These are phyloP conservation scores for Trichoderma oligosporum DNA, from an alignment of 2,329 filamentous ascomycete genomes.

Conservation along the genomic window DNA sequence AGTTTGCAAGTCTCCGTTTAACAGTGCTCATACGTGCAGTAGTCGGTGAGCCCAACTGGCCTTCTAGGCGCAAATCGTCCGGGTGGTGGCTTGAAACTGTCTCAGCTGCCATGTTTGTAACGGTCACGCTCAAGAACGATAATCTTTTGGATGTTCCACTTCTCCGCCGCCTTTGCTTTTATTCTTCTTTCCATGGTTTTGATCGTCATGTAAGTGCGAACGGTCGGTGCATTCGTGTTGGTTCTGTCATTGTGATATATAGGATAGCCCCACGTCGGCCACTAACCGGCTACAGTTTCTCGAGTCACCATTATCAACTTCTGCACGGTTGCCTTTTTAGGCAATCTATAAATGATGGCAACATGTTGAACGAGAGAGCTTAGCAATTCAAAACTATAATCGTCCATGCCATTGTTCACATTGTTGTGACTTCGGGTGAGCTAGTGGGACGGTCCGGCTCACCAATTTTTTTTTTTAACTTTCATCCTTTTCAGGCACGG, in stretches of 20 bases:
- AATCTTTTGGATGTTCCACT: conserved; percentile 22
- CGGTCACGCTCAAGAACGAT: conserved; percentile 6
- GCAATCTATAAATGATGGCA: conserved; percentile 4
- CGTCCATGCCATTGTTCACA: conserved; percentile 13
- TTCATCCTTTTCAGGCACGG: background rate
- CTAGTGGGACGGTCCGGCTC: conserved; percentile 32
- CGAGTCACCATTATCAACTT: conserved; percentile 8
- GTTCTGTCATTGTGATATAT: conserved; percentile 24
- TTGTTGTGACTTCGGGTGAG: conserved; percentile 20
- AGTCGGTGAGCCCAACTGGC: conserved; percentile 20
- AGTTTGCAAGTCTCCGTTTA: background rate
- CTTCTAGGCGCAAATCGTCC: conserved; percentile 8
- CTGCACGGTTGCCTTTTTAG: conserved; percentile 19
- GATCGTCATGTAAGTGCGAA: conserved; percentile 16
- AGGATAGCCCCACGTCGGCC: conserved; percentile 26
- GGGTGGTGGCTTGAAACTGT: conserved; percentile 17
- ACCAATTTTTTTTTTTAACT: background rate
- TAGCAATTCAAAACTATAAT: background rate
- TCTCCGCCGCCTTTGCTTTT: conserved; percentile 20
- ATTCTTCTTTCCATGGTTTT: conserved; percentile 21
- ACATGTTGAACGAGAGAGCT: conserved; percentile 3
- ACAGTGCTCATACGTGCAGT: conserved; percentile 4
- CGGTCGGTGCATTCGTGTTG: conserved; percentile 23
- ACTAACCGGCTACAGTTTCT: background rate
- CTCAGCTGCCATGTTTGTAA: conserved; percentile 11